Base-by-base conservation (phyloP, 768 basidiomycete genomes). In the Trametes cinnabarina region DNA sequence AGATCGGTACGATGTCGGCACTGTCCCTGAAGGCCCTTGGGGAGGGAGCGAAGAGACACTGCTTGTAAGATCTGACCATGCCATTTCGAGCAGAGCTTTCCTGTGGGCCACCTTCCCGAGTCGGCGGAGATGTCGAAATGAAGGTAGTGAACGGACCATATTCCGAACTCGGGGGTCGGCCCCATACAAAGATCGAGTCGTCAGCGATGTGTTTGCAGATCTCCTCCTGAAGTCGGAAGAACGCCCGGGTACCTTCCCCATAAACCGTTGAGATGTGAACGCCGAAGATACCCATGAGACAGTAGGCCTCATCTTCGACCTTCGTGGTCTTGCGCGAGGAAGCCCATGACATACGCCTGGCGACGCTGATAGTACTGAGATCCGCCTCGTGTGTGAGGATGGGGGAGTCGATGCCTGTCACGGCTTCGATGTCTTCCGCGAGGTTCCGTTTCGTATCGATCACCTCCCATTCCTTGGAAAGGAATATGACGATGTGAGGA, bases 221-320 rank as follows among this genome's bases (percentile, higher is more conserved):
- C 28, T 49, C 50, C 37, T 51, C 49, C 28, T 51, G 49, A 17
- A 58, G 50, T 0, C 57, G 47, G 9, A 30, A 20, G 43, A 58
- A 58, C 15, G 50, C 57, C 1, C 20, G 4, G 4, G 32, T 6
- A 7, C 50, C 57, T 26, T 51, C 57, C 2, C 57, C 57, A n/a
- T 58, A 58, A 4, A 47, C 15, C 14, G 34, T 17, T 2, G 49
- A n/a, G 22, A 58, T 22, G 25, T 50, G 17, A 26, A 58, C 44
- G 4, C 25, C 50, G 35, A 58, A 58, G 50, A 58, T 51, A 19
- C 57, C 57, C n/a, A 58, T 11, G 4, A 58, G 50, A 11, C 12
- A 58, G 37, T 58, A 58, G 4, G 57, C 57, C 57, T 50, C 32
- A 17, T 58, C 57, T 22, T 58, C 57, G 14, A 46, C 23, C 20